These are phyloP conservation scores for Eucalyptus coolabah DNA, from an alignment of 345 rosid genomes.

Conservation along the genomic window DNA sequence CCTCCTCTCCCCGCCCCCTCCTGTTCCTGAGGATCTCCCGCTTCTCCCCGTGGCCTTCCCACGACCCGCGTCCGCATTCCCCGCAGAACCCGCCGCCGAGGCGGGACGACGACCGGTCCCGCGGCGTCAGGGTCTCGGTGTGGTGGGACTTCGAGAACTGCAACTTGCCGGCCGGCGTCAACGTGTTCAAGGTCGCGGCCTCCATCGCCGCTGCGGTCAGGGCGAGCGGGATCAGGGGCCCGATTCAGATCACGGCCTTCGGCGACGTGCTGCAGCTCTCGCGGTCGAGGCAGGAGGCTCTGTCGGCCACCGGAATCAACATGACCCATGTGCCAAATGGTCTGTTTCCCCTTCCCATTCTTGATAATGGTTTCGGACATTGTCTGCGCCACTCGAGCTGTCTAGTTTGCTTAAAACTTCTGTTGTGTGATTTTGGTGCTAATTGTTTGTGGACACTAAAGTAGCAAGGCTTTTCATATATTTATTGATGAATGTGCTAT, in stretches of 20 bases:
- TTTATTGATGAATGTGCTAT: neutral
- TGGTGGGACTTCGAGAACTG: constrained; percentile 99
- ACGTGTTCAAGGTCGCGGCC: constrained; percentile 44
- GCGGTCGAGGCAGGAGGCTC: constrained; percentile 62
- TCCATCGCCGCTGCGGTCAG: constrained; percentile 53
- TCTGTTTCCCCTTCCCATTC: neutral
- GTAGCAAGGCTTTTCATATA: neutral
- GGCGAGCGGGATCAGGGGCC: constrained; percentile 69
- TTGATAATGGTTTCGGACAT: neutral
- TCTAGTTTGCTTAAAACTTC: neutral
- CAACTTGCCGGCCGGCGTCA: constrained; percentile 37
- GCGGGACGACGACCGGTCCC: constrained; percentile 32
- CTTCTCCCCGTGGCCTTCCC: constrained; percentile 10
- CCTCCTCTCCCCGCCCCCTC: neutral
- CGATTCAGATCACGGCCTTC: constrained; percentile 65
- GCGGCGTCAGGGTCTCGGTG: constrained; percentile 53
- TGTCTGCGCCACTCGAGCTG: neutral
- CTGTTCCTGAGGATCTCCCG: constrained; percentile 12
- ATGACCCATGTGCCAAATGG: constrained; percentile 69
- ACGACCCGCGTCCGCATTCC: neutral
- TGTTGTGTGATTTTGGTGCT: neutral
- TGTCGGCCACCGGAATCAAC: constrained; percentile 59
- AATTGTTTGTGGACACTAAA: neutral
- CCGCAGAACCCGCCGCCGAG: neutral
- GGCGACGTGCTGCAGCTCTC: constrained; percentile 69